Evolutionary conservation across 2,329 filamentous ascomycete genomes (phyloP).

Genomic region (Claviceps sorghi): DNA sequence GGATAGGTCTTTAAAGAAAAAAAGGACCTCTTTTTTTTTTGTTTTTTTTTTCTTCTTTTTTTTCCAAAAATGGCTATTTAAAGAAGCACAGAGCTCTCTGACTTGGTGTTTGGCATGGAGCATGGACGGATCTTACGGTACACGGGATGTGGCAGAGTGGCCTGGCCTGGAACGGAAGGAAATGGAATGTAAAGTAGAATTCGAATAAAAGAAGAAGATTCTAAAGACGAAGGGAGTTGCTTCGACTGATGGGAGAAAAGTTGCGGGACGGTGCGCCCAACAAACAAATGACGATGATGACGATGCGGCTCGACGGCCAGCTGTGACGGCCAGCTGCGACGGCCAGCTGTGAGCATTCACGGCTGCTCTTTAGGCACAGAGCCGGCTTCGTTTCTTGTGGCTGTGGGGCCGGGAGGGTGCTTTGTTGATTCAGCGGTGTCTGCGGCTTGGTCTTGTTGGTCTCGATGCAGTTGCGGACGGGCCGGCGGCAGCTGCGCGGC

Average conservation of each 20-base stretch:
- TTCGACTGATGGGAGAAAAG: not conserved
- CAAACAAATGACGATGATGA: not conserved
- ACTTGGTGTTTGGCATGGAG: conserved; percentile 14
- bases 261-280: no score
- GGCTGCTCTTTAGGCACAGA: not conserved
- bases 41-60: conserved; percentile 8
- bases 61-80: not conserved
- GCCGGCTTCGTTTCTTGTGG: no score
- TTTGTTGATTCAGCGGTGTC: not conserved
- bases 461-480: not conserved
- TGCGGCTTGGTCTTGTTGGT: no score
- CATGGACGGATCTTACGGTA: conserved; percentile 10
- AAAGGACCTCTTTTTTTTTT: conserved; percentile 4
- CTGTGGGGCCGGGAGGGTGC: no score
- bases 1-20: not conserved
- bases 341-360: not conserved
- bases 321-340: not conserved
- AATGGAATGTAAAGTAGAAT: conserved; percentile 18
- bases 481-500: conserved; percentile 7
- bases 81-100: not conserved
- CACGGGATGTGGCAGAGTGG: conserved; percentile 7
- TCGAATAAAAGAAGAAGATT: conserved; percentile 5
- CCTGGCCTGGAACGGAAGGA: conserved; percentile 1
- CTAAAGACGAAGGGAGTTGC: not conserved
- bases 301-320: not conserved